Evolutionary conservation across 2,329 filamentous ascomycete genomes (phyloP), one percentile per base, ranked within the genome.

Genomic region (Fusarium coicis): DNA sequence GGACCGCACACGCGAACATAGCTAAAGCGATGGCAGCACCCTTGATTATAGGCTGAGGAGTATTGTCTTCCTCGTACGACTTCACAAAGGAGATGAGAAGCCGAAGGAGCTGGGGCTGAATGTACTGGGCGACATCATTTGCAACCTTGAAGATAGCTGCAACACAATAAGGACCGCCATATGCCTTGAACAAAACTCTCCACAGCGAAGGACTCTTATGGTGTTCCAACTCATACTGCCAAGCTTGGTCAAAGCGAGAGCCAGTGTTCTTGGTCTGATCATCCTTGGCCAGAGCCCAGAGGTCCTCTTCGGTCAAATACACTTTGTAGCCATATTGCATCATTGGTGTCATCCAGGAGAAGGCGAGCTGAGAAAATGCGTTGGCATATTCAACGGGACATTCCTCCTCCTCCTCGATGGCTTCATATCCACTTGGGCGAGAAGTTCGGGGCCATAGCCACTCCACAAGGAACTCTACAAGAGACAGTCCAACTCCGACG

Each of bases 341-440:
- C 89, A 99, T 85, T 1, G 96, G 95, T 0, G 96, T 98, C 96
- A 99, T 98, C 96, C 96, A 99, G 61, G 93, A 92, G 82, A 99
- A 99, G 1, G 96, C 97, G 50, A 99, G 87, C 56, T 93, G 90
- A 8, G 96, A 97, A 84, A 99, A 99, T 58, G 98, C 87, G 68
- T 96, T 95, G 18, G 96, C 95, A 81, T 97, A 97, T 83, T 98
- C 95, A 70, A 93, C 91, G 0, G 93, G 93, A 63, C 90, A 91
- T 76, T 91, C 89, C 44, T 88, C 88, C 63, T 90, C 88, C 40
- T 90, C 89, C 23, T 87, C 81, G 62, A 91, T 83, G 28, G 84
- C 88, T 64, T 87, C 85, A 76, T 91, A 91, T 37, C 82, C 82
- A 75, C 90, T 93, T 12, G 77, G 71, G 10, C 77, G 74, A 66